Percentiles rank a stretch among this genome's conserved stretches.
Conservation (phyloP, 2,329 filamentous ascomycete species). For the Epichloe hybrida region DNA sequence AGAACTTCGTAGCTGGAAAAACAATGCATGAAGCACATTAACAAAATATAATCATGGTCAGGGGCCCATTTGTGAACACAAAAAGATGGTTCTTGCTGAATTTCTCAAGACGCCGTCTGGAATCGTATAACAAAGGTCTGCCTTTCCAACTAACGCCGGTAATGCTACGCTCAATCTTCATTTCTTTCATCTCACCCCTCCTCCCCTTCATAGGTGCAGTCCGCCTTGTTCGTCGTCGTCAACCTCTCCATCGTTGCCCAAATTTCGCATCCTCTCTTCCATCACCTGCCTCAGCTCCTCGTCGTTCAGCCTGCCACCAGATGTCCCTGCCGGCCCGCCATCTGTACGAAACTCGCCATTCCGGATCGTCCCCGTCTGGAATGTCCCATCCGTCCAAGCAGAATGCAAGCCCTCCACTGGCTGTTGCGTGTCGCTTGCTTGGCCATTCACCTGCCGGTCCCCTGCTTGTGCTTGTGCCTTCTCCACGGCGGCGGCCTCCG, state of each 20-base stretch:
- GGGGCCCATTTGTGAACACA: too few relatives aligned
- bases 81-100: too few relatives aligned
- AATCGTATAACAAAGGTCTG: neutral
- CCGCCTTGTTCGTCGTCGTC: slow-evolving; percentile 36
- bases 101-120: neutral
- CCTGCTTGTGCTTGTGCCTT: slow-evolving; percentile 7
- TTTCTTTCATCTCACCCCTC: neutral
- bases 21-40: neutral
- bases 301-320: slow-evolving; percentile 39
- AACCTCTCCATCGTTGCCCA: slow-evolving; percentile 24
- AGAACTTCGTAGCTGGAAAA: neutral
- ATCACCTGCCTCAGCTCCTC: slow-evolving; percentile 44
- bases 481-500: slow-evolving; percentile 16
- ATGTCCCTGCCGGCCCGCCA: slow-evolving; percentile 6
- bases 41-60: too few relatives aligned
- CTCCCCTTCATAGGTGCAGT: slow-evolving; percentile 39
- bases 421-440: neutral
- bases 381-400: slow-evolving; percentile 51
- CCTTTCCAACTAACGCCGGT: neutral
- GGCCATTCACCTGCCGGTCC: neutral
- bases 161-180: neutral
- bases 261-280: slow-evolving; percentile 37
- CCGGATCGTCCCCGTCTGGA: slow-evolving; percentile 44
- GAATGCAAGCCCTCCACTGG: slow-evolving; percentile 16
- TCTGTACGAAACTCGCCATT: slow-evolving; percentile 36